Evolutionary conservation across 176 grass and related monocot species (phyloP), one percentile per base, ranked within the genome.

Genomic region (Chloris gayana): DNA sequence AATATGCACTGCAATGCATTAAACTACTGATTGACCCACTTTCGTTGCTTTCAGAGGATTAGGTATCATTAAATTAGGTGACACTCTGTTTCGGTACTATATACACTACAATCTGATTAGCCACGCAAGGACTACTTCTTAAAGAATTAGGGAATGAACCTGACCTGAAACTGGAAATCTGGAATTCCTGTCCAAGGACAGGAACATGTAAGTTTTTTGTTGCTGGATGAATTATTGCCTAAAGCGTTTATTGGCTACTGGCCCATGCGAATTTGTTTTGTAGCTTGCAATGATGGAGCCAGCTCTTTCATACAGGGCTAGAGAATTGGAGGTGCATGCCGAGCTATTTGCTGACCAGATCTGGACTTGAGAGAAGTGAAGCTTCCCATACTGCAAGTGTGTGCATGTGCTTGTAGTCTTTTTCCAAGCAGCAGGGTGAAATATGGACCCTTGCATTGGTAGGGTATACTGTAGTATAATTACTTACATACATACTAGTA

Each of bases 21-120:
- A 35, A 73, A 72, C 33, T 22, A 53, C 51, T 30, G 37, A 30
- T 75, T 80, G 70, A 67, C 76, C 84, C 64, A 27, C 58, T 54
- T 59, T 47, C 22, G 68, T 60, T 84, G 69, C 68, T 79, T 79
- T 74, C 81, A 79, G 57, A 59, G 31, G 80, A 83, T 79, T 83
- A 79, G 80, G 75, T 88, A 59, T 69, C 46, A 81, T 86, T 74
- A 86, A 47, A 80, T 86, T 75, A 81, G 59, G 39, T 50, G 71
- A 39, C 31, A 65, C 54, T 67, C 38, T 67, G 41, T 61, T 14
- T 4, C 12, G 21, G 21, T 21, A 80, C 35, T 75, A 64, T 13
- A 57, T 57, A 57, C 46, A n/a, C n/a, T n/a, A n/a, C n/a, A 6
- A 66, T 39, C 27, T 80, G 49, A 86, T 75, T 81, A 75, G 70